Evolutionary conservation across 345 rosid species (phyloP).

Genomic region (Hypericum androsaemum): DNA sequence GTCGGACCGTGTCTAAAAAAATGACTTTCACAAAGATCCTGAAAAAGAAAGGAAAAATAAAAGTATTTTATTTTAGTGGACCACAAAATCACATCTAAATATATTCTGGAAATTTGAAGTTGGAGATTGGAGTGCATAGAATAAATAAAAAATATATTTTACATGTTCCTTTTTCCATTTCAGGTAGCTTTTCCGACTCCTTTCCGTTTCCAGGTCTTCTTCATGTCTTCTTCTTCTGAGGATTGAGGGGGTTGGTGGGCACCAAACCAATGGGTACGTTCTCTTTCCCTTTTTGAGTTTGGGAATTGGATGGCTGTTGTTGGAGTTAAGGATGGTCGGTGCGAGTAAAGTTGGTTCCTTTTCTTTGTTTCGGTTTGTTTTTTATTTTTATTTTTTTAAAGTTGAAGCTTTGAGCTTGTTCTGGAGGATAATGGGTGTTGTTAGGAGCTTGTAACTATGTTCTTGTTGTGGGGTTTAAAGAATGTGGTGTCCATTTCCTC

Average conservation of each 20-base stretch:
- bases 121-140: neutral
- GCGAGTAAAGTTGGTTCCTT: neutral
- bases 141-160: neutral
- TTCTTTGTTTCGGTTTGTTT: neutral
- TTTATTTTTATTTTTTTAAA: slow-evolving; percentile 9
- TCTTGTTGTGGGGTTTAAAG: neutral
- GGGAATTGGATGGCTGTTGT: no score
- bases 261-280: no score
- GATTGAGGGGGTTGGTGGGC: no score
- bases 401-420: slow-evolving; percentile 6
- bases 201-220: slow-evolving; percentile 6
- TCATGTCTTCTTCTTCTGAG: slow-evolving; percentile 24
- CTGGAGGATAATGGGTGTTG: neutral
- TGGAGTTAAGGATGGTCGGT: no score
- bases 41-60: no score
- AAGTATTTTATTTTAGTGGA: no score
- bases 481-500: no score
- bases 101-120: neutral
- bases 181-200: slow-evolving; percentile 5
- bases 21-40: no score
- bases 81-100: no score
- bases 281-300: no score
- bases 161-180: slow-evolving; percentile 10
- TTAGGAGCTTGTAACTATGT: slow-evolving; percentile 1
- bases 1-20: no score